A percentile compares a stretch with the other conserved stretches of the same genome.
Evolutionary conservation across 2,329 filamentous ascomycete genomes (phyloP).

Genomic region (Alternaria brassicae): DNA sequence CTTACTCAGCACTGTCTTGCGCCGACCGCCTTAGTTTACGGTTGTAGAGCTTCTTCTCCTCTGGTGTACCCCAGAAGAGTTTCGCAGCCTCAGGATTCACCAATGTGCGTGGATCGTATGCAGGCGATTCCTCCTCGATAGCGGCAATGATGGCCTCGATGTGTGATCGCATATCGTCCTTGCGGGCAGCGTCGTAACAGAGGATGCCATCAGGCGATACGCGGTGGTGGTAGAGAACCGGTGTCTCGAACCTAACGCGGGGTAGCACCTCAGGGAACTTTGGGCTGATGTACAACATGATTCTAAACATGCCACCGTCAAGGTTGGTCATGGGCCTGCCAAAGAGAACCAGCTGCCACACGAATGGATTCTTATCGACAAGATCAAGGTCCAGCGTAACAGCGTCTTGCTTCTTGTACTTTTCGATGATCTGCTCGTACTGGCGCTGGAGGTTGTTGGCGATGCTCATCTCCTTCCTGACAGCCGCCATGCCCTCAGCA

Average conservation of each 20-base stretch:
- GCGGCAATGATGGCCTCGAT: constrained; percentile 81
- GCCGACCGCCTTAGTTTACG: constrained; percentile 80
- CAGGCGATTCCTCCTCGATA: constrained; percentile 86
- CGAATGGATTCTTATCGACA: constrained; percentile 82
- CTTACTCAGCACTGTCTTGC: constrained; percentile 60
- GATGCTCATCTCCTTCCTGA: constrained; percentile 73
- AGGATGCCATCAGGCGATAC: constrained; percentile 81
- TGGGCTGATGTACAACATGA: constrained; percentile 80
- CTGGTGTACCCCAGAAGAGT: constrained; percentile 81
- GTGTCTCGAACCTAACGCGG: constrained; percentile 78
- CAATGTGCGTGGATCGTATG: constrained; percentile 87
- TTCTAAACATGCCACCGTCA: constrained; percentile 83
- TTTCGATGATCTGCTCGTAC: constrained; percentile 79
- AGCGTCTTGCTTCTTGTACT: constrained; percentile 73
- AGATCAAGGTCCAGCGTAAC: constrained; percentile 78
- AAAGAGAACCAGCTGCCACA: constrained; percentile 89
- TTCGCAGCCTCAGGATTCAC: constrained; percentile 86
- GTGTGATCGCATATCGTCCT: constrained; percentile 80
- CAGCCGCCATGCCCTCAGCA: constrained; percentile 68
- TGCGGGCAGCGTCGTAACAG: constrained; percentile 74
- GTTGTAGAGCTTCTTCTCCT: constrained; percentile 85
- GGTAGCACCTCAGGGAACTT: constrained; percentile 89
- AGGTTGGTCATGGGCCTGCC: constrained; percentile 91
- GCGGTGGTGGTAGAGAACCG: constrained; percentile 81
- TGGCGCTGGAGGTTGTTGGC: constrained; percentile 84